Percentiles rank a stretch among this genome's conserved stretches.
These are phyloP conservation scores for Coleophoma crateriformis DNA, from an alignment of 2,329 filamentous ascomycete species.

Conservation along the genomic window DNA sequence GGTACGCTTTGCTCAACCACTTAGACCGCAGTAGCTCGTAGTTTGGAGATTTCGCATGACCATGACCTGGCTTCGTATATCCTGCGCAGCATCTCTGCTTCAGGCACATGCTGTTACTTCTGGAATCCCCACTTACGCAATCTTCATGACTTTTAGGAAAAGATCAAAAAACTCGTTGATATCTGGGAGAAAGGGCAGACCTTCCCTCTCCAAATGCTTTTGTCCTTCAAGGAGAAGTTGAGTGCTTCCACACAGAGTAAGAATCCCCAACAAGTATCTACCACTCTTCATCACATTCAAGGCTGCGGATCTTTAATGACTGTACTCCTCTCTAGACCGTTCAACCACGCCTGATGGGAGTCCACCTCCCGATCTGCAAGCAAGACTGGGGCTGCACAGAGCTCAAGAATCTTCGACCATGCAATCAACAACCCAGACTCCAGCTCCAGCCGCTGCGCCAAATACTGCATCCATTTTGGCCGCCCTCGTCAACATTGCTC, in stretches of 20 bases:
- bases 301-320: not conserved
- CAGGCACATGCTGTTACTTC: not conserved
- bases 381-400: conserved; percentile 26
- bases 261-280: conserved; percentile 28
- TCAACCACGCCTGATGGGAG: conserved; percentile 69
- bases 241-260: conserved; percentile 59
- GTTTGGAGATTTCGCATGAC: not conserved
- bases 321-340: conserved; percentile 42
- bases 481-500: conserved; percentile 74
- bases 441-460: conserved; percentile 32
- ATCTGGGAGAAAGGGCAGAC: conserved; percentile 97
- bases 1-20: conserved; percentile 56
- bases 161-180: conserved; percentile 90
- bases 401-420: too few species aligned
- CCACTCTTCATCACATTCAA: too few species aligned
- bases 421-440: conserved; percentile 30
- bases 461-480: conserved; percentile 67
- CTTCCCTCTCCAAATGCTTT: conserved; percentile 76
- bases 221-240: conserved; percentile 76
- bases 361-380: conserved; percentile 31
- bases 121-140: conserved; percentile 39
- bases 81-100: conserved; percentile 5
- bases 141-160: conserved; percentile 64
- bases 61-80: conserved; percentile 4
- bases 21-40: conserved; percentile 14